Evolutionary conservation across 768 basidiomycete genomes (phyloP), one percentile per base, ranked within the genome.

Genomic region (Russula vinacea): DNA sequence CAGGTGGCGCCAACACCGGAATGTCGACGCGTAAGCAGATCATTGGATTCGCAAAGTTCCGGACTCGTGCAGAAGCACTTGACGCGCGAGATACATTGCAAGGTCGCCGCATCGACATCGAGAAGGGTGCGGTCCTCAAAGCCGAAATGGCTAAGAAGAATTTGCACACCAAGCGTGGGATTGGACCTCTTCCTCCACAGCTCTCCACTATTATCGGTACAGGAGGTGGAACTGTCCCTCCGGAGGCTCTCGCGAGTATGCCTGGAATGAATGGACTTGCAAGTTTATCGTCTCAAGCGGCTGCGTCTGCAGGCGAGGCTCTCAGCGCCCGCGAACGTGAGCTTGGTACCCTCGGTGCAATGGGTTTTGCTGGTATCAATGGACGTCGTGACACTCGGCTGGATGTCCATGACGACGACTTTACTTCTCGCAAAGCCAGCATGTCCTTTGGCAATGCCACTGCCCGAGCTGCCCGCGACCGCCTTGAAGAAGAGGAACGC

Each of bases 91-190:
- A 98, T 71, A 81, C 85, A 7, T 78, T 99, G 6, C 94, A 95
- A 73, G 94, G 96, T 6, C 81, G 89, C 58, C 83, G 92, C 61
- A 91, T 98, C 40, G 97, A 98, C 71, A 85, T 90, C 37, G 91
- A 98, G 75, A 94, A 93, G 71, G 94, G 94, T 16, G 87, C 92
- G 0, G 88, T 94, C 2, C 75, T 99, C 44, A 98, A 98, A 75
- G 97, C 96, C 24, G 97, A 98, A 77, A 98, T 99, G 95, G 97
- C 97, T 22, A 98, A 98, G 85, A 99, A 99, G 83, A 98, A 99
- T 72, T 76, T 99, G 44, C 96, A 99, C 72, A 96, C 94, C 22
- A 97, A 96, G 78, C 81, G 92, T 44, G 90, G 90, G 2, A 87
- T 93, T 26, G 91, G 91, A n/a, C 69, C 71, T 0, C 66, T 71